Conservation (phyloP, 768 basidiomycete genomes). For the Cytidiella melzeri region DNA sequence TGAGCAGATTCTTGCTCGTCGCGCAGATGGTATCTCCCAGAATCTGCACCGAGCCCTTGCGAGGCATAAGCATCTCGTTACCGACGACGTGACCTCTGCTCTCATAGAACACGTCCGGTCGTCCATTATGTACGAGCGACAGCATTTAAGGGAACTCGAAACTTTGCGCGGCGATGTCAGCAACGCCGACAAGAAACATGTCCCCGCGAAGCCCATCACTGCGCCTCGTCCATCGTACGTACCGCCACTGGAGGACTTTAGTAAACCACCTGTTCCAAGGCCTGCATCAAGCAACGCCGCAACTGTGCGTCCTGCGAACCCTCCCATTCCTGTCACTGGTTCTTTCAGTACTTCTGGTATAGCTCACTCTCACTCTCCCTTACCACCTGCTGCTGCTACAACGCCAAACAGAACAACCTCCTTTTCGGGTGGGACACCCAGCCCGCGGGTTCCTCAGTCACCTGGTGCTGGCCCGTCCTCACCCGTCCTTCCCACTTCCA, state of each 20-base stretch:
- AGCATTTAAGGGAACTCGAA: slow-evolving; percentile 83
- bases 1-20: slow-evolving; percentile 75
- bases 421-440: not conserved
- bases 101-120: slow-evolving; percentile 91
- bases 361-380: not conserved
- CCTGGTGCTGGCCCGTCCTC: slow-evolving; percentile 54
- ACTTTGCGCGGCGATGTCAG: slow-evolving; percentile 71
- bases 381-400: not conserved
- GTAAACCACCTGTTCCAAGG: slow-evolving; percentile 27
- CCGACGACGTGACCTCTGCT: slow-evolving; percentile 86
- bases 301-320: slow-evolving; percentile 1
- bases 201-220: slow-evolving; percentile 39
- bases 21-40: slow-evolving; percentile 91
- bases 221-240: slow-evolving; percentile 56
- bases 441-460: slow-evolving; percentile 35
- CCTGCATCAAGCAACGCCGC: slow-evolving; percentile 17
- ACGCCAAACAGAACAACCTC: slow-evolving; percentile 1
- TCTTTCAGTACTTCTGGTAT: not conserved
- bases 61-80: slow-evolving; percentile 78
- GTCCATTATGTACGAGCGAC: slow-evolving; percentile 87
- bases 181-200: slow-evolving; percentile 56
- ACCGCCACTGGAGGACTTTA: slow-evolving; percentile 59
- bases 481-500: slow-evolving; percentile 25
- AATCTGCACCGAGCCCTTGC: slow-evolving; percentile 86
- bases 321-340: slow-evolving; percentile 9